Conservation (phyloP, 495 filamentous ascomycete genomes). For the Paragyromitra xinjiangensis region DNA sequence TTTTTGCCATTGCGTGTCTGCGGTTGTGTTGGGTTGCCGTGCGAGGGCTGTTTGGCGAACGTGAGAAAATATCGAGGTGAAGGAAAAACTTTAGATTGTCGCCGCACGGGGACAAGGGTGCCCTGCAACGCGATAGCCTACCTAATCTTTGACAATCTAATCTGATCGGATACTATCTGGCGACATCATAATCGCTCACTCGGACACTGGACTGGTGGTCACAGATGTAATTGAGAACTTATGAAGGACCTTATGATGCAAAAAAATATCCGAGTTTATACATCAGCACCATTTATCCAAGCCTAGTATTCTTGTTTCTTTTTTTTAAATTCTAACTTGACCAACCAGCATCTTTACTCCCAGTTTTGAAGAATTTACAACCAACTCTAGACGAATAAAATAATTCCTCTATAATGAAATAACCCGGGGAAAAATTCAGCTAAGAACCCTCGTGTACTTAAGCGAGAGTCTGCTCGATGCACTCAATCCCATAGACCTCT, state of each 20-base stretch:
- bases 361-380: slow-evolving; percentile 1
- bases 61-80: slow-evolving; percentile 33
- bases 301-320: no score
- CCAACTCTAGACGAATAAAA: neutral
- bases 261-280: neutral
- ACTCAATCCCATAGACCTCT: slow-evolving; percentile 68
- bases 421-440: neutral
- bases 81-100: slow-evolving; percentile 18
- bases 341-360: neutral
- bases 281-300: neutral
- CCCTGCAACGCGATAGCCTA: neutral
- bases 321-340: neutral
- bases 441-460: neutral
- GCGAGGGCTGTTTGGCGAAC: neutral
- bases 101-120: neutral
- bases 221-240: neutral
- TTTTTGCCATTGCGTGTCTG: slow-evolving; percentile 50
- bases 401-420: neutral
- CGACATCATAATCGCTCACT: slow-evolving; percentile 9
- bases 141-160: slow-evolving; percentile 10
- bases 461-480: slow-evolving; percentile 62
- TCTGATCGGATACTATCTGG: slow-evolving; percentile 33
- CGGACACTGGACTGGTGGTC: neutral
- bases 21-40: slow-evolving; percentile 19
- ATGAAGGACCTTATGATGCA: no score